Evolutionary conservation across 1,284 basidiomycete species (phyloP).

Genomic region (Moesziomyces globuligerus): DNA sequence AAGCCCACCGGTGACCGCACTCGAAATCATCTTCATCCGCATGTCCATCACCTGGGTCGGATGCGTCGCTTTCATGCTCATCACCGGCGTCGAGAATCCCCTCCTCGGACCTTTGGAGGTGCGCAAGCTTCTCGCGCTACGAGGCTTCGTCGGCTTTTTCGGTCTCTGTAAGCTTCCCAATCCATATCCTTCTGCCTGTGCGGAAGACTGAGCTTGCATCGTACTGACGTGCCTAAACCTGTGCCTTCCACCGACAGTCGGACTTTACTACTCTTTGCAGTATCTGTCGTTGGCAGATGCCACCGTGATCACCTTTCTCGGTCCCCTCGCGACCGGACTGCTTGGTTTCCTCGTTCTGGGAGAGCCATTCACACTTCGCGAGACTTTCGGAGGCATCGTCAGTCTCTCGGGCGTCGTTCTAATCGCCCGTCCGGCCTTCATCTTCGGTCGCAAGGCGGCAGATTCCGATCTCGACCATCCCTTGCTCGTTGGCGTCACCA

Average conservation of each 20-base stretch:
- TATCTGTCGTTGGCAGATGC: constrained; percentile 79
- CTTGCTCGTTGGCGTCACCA: constrained; percentile 6
- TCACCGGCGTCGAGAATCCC: constrained; percentile 74
- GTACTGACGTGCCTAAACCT: background rate
- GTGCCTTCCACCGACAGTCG: constrained; percentile 59
- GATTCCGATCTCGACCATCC: constrained; percentile 31
- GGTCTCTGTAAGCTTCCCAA: constrained; percentile 31
- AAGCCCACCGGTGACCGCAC: constrained; percentile 30
- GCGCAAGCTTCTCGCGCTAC: constrained; percentile 72
- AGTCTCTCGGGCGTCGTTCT: constrained; percentile 75
- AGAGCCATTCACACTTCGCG: constrained; percentile 74
- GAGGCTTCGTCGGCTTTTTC: constrained; percentile 75
- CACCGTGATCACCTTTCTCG: constrained; percentile 79
- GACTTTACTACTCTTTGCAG: constrained; percentile 78
- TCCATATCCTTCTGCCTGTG: background rate
- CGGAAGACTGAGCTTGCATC: too few species aligned
- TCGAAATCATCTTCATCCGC: constrained; percentile 71
- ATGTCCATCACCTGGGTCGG: constrained; percentile 70
- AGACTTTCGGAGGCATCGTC: constrained; percentile 75
- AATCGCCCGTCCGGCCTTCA: constrained; percentile 68
- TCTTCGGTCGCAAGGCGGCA: constrained; percentile 40
- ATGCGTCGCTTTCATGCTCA: constrained; percentile 58
- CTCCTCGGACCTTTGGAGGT: constrained; percentile 77
- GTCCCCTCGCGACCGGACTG: constrained; percentile 77
- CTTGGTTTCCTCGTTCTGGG: constrained; percentile 76